Percentiles rank a stretch among this genome's conserved stretches.
Conservation (phyloP, 176 grass and related monocot genomes). For the Oryza punctata region DNA sequence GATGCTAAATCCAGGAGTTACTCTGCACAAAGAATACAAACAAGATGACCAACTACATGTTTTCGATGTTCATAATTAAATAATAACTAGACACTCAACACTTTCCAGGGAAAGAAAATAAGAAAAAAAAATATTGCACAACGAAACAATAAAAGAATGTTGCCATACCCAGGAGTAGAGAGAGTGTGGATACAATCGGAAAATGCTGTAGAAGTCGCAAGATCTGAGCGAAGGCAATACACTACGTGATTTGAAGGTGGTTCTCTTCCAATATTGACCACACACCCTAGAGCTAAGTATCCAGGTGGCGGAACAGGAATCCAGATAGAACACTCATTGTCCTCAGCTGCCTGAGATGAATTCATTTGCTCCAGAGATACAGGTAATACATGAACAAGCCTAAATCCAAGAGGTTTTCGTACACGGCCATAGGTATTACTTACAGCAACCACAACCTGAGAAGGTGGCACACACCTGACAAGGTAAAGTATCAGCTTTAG, state of each 20-base stretch:
- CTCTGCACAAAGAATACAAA: slow-evolving; percentile 44
- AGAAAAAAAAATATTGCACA: slow-evolving; percentile 17
- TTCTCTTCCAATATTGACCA: slow-evolving; percentile 68
- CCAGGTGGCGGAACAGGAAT: slow-evolving; percentile 78
- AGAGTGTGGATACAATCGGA: slow-evolving; percentile 70
- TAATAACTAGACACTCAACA: slow-evolving; percentile 8
- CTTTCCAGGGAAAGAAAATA: slow-evolving; percentile 10
- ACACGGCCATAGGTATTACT: slow-evolving; percentile 97
- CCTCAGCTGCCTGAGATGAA: slow-evolving; percentile 37
- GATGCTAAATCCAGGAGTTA: slow-evolving; percentile 70
- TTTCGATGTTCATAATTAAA: not conserved
- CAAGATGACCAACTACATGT: not conserved
- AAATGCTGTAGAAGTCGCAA: slow-evolving; percentile 70
- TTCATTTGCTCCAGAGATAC: slow-evolving; percentile 37
- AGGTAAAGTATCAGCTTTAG: slow-evolving; percentile 40
- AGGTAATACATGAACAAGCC: slow-evolving; percentile 64
- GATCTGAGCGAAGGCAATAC: slow-evolving; percentile 92
- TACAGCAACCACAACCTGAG: slow-evolving; percentile 91
- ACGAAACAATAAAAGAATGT: slow-evolving; percentile 27
- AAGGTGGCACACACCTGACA: slow-evolving; percentile 82
- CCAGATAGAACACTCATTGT: slow-evolving; percentile 89
- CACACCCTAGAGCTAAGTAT: slow-evolving; percentile 86
- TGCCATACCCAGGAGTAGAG: slow-evolving; percentile 60
- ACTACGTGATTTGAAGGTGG: slow-evolving; percentile 88
- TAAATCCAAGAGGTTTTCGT: slow-evolving; percentile 86